Evolutionary conservation across 441 rosid genomes (phyloP).

Genomic region (Dalechampia spathulata): DNA sequence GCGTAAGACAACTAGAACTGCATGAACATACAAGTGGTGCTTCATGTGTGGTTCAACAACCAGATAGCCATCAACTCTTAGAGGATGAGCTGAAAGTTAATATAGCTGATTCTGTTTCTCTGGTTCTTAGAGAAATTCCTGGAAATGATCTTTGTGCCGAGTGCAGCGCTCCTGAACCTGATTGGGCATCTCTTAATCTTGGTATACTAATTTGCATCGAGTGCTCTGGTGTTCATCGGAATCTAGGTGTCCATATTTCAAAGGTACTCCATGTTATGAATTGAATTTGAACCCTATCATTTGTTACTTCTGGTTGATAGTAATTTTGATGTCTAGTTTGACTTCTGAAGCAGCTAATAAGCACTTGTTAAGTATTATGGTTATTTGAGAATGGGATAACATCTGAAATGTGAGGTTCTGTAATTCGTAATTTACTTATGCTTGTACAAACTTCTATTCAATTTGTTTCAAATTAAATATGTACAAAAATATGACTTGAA

Average conservation of each 20-base stretch:
- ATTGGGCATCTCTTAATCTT: conserved; percentile 96
- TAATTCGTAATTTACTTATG: too few relatives aligned
- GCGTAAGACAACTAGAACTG: conserved; percentile 24
- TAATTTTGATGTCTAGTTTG: neutral
- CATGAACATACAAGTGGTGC: conserved; percentile 23
- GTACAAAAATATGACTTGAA: too few relatives aligned
- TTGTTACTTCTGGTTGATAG: neutral
- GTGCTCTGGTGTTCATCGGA: conserved; percentile 96
- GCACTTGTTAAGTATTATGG: neutral
- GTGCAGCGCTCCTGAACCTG: conserved; percentile 74
- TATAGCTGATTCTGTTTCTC: conserved; percentile 38
- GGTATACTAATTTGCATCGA: conserved; percentile 83
- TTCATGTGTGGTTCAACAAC: conserved; percentile 25
- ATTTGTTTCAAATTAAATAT: too few relatives aligned
- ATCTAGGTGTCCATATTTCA: conserved; percentile 93
- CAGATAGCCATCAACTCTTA: conserved; percentile 17
- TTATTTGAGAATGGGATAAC: neutral
- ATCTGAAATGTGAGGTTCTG: too few relatives aligned
- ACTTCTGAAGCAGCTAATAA: neutral
- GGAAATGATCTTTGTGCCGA: conserved; percentile 93
- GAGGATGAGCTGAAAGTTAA: conserved; percentile 25
- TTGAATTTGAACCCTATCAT: neutral
- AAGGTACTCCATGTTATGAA: conserved; percentile 44
- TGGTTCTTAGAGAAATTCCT: conserved; percentile 53
- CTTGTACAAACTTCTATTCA: too few relatives aligned